Evolutionary conservation across 2,329 filamentous ascomycete genomes (phyloP), one percentile per base, ranked within the genome.

Genomic region (Volutella citrinella): DNA sequence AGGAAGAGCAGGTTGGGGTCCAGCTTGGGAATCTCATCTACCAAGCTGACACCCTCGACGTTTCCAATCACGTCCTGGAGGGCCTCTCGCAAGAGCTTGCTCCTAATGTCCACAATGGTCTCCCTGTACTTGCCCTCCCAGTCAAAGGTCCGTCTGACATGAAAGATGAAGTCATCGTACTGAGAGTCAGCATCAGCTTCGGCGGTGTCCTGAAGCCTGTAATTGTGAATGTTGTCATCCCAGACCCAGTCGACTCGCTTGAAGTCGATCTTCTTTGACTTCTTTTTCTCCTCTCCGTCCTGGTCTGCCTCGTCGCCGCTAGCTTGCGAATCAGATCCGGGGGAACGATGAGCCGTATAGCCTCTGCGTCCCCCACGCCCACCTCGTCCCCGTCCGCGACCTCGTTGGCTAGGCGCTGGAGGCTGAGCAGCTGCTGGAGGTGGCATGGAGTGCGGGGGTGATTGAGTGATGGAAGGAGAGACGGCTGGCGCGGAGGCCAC

Each of bases 61-160:
- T 57, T 54, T 6, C 60, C 59, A 5, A 65, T 61, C 24, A 64
- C 54, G 26, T 64, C 59, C 31, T 63, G 59, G 19, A 65, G 69
- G 15, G 78, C 80, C 42, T 88, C 80, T 7, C 83, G 82, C 5
- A 95, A 69, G 12, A 79, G 64, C 48, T 88, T 88, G 56, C 87
- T 93, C 64, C 90, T 93, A 60, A 95, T 85, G 46, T 95, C 87
- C 30, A 95, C 79, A 11, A 82, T 65, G 0, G 88, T 89, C 53
- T 58, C 54, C 49, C 78, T 70, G 51, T 87, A 90, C 51, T 88
- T 88, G 43, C 87, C 87, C 48, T 93, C 85, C 78, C 78, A 87
- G 57, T 90, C 83, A 56, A 95, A 94, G 11, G 78, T 83, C 34
- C 89, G 76, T 12, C 87, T 79, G 12, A 95, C 84, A 16, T 88